phyloP scores from a whole-genome alignment of 192 early-diverging fungal species.

The Backusella morwellensis region DNA sequence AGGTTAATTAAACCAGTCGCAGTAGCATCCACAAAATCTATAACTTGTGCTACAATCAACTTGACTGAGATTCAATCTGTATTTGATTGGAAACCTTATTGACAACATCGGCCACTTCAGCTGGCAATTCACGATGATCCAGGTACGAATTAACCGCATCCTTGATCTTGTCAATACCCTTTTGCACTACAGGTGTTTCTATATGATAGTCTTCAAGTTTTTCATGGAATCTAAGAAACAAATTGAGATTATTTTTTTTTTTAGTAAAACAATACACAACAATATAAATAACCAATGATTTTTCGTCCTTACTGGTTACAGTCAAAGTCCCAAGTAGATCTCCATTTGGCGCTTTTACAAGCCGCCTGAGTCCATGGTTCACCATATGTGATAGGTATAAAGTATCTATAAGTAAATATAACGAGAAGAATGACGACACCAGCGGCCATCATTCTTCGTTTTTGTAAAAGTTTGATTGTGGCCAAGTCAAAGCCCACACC shows the following conservation, averaged over 20 bases:
- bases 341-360: constrained; percentile 80
- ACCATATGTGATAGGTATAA: constrained; percentile 85
- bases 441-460: constrained; percentile 47
- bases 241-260: neutral
- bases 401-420: constrained; percentile 64
- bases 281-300: neutral
- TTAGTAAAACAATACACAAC: neutral
- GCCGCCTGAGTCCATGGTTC: constrained; percentile 69
- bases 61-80: neutral
- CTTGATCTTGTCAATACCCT: constrained; percentile 3
- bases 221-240: neutral
- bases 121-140: neutral
- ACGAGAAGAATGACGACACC: constrained; percentile 55
- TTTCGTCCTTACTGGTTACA: constrained; percentile 20
- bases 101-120: constrained; percentile 8
- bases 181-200: neutral
- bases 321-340: constrained; percentile 62
- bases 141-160: neutral
- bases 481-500: constrained; percentile 77
- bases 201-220: constrained; percentile 1
- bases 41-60: neutral
- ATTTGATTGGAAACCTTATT: neutral
- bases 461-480: constrained; percentile 58
- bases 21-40: neutral
- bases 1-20: neutral